These are phyloP conservation scores for Lactarius vividus DNA, from an alignment of 768 basidiomycete genomes.

Conservation along the genomic window DNA sequence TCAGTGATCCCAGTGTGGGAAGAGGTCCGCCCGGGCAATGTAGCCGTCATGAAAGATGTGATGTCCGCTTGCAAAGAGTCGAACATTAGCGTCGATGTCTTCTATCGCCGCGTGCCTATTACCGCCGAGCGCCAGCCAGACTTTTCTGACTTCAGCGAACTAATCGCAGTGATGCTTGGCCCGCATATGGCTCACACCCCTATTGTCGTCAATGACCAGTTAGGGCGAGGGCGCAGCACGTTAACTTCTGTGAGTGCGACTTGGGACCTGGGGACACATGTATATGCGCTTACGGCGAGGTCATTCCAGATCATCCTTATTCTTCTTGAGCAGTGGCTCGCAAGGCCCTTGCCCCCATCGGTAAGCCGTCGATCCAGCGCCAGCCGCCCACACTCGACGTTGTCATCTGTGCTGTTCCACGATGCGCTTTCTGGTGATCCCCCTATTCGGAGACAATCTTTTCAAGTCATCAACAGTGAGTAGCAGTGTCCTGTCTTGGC, in stretches of 20 bases:
- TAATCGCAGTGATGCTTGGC: constrained; percentile 75
- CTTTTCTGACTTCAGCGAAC: constrained; percentile 66
- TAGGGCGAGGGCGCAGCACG: constrained; percentile 90
- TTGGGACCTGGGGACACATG: neutral
- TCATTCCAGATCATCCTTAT: constrained; percentile 65
- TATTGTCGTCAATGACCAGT: constrained; percentile 93
- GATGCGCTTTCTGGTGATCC: constrained; percentile 34
- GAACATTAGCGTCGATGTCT: constrained; percentile 56
- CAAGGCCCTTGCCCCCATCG: constrained; percentile 37
- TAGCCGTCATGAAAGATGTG: constrained; percentile 82
- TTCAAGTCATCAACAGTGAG: constrained; percentile 88
- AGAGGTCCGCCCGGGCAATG: constrained; percentile 66
- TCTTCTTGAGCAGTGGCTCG: constrained; percentile 83
- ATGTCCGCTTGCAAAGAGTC: constrained; percentile 60
- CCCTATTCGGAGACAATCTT: constrained; percentile 54
- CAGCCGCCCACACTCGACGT: constrained; percentile 46
- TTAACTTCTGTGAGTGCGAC: constrained; percentile 66
- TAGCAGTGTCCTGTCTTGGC: constrained; percentile 5
- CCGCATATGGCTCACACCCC: constrained; percentile 67
- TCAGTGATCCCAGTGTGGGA: constrained; percentile 95
- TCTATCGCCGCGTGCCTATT: constrained; percentile 85
- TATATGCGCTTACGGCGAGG: neutral
- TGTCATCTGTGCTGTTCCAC: constrained; percentile 37
- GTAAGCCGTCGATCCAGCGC: constrained; percentile 35
- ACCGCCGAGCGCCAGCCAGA: constrained; percentile 86